Conservation (phyloP, 371 early-diverging fungal species). For the Mortierella sp. region DNA sequence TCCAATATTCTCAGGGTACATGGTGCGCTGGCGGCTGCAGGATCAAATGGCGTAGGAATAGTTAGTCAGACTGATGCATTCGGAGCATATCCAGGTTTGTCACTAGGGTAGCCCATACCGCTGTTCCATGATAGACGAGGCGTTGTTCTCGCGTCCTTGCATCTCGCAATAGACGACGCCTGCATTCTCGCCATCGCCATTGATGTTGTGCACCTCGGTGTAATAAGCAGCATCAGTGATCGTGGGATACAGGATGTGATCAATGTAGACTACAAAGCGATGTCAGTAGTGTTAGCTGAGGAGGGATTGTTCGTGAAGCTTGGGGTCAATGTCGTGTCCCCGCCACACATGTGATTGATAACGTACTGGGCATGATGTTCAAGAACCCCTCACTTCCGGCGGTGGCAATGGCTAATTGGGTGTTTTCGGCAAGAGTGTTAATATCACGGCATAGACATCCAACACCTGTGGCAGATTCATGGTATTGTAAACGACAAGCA, state of each 20-base stretch:
- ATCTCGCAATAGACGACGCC: conserved; percentile 60
- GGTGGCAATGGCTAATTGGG: conserved; percentile 64
- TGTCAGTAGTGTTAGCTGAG: background rate
- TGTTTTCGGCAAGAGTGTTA: background rate
- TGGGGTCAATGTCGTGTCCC: conserved; percentile 6
- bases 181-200: conserved; percentile 56
- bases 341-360: background rate
- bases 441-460: too few species aligned
- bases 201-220: conserved; percentile 67
- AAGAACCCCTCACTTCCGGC: conserved; percentile 77
- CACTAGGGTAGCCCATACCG: conserved; percentile 13
- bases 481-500: background rate
- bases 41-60: background rate
- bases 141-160: conserved; percentile 58
- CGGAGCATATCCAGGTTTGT: background rate
- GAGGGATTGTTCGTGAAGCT: background rate
- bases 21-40: conserved; percentile 61
- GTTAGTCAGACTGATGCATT: background rate
- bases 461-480: too few species aligned
- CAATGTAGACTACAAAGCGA: conserved; percentile 66
- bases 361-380: conserved; percentile 62
- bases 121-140: conserved; percentile 32
- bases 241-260: conserved; percentile 77
- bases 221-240: conserved; percentile 72
- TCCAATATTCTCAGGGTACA: conserved; percentile 72